Evolutionary conservation across 257 asterid genomes (phyloP).

Genomic region (Ilex asprella): DNA sequence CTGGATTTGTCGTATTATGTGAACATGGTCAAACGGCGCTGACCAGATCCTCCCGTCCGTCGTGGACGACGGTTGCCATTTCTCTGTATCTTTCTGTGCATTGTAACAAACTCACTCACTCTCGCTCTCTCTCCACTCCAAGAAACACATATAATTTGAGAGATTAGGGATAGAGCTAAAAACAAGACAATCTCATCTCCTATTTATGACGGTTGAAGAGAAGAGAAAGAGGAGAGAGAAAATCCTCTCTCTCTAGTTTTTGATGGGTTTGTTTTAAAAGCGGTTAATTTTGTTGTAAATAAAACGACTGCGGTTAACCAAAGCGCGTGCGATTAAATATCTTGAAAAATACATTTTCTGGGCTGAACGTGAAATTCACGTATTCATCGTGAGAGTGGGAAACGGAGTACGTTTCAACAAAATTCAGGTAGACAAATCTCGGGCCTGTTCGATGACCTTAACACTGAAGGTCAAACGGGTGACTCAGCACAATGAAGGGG

Average conservation of each 20-base stretch:
- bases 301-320: constrained; percentile 7
- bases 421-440: constrained; percentile 35
- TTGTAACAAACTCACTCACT: no score
- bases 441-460: constrained; percentile 24
- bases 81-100: not conserved
- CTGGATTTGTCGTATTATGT: constrained; percentile 4
- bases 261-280: constrained; percentile 33
- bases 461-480: constrained; percentile 41
- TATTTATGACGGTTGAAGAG: not conserved
- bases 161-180: not conserved
- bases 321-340: not conserved
- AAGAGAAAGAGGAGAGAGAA: no score
- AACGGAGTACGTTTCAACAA: constrained; percentile 6
- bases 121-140: no score
- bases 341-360: no score
- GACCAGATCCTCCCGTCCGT: constrained; percentile 61
- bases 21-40: constrained; percentile 47
- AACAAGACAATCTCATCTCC: not conserved
- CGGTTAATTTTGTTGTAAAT: constrained; percentile 39
- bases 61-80: constrained; percentile 16
- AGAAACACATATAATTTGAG: not conserved
- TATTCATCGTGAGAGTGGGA: constrained; percentile 23
- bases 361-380: constrained; percentile 1
- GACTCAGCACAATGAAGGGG: constrained; percentile 32
- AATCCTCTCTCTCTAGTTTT: constrained; percentile 11